Evolutionary conservation across 306 rosid genomes (phyloP), one percentile per base, ranked within the genome.

Genomic region (Arachis hypogaea): DNA sequence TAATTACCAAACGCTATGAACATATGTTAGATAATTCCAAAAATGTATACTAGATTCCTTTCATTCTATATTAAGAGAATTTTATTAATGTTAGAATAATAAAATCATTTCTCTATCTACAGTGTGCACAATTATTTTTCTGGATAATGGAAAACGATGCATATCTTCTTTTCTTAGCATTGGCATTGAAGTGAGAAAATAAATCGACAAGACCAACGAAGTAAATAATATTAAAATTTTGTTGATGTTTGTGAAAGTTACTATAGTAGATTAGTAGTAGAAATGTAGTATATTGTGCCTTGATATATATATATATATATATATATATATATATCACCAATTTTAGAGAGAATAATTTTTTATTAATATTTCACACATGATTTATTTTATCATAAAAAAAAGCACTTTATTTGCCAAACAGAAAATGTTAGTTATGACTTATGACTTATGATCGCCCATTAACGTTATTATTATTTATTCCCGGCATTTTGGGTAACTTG

Each of bases 341-440:
- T 54, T 44, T 41, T 41, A 16, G 14, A 14, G 9, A 22, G 1
- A 43, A 57, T 43, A 70, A 16, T 42, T 55, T 9, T 8, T 69
- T 1, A 54, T 69, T 1, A 54, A 54, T 29, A 9, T 40, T 40
- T n/a, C 18, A 38, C 38, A 18, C 8, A 22, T 55, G 11, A 57
- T 43, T 43, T 33, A 33, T 33, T 33, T 33, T 71, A 42, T 5
- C 18, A 46, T 30, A 5, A 60, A 33, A 61, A 50, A 69, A 10
- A 11, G 11, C 62, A 62, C 52, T 47, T 38, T 22, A 22, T 22
- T 22, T 38, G 55, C 9, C 49, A 55, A 51, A 60, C 11, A 46
- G 38, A 33, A 33, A 72, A 71, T 11, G 72, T 63, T 78, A 8
- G 81, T 70, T 63, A 30, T 73, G 77, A 63, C 72, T 70, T 63